Evolutionary conservation across 192 early-diverging fungal species (phyloP).

Genomic region (Chytriomyces sp.): DNA sequence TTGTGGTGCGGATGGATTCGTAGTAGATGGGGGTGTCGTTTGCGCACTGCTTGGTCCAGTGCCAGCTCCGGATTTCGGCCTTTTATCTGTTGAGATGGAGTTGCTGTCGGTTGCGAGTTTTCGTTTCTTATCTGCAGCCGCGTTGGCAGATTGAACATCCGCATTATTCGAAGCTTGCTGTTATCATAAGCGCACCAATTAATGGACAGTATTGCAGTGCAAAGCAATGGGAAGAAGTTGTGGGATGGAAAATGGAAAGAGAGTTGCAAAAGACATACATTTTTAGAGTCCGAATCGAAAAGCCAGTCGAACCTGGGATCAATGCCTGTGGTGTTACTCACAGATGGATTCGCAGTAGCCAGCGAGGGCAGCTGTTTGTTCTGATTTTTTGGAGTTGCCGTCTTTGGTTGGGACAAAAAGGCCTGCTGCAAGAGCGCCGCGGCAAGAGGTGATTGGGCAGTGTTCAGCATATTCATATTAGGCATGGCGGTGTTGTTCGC

Average conservation of each 20-base stretch:
- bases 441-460: background rate
- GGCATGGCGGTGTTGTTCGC: too few relatives aligned
- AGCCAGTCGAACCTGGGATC: slow-evolving; percentile 5
- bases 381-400: background rate
- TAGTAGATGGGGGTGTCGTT: too few relatives aligned
- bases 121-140: too few relatives aligned
- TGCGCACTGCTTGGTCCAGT: too few relatives aligned
- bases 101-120: too few relatives aligned
- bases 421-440: background rate
- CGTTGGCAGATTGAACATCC: background rate
- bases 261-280: background rate
- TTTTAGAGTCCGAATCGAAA: background rate
- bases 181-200: background rate
- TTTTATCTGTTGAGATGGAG: too few relatives aligned
- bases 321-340: background rate
- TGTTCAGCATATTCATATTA: too few relatives aligned
- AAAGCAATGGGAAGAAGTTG: background rate
- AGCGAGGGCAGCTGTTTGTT: background rate
- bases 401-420: background rate
- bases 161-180: background rate
- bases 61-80: too few relatives aligned
- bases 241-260: background rate
- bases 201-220: background rate
- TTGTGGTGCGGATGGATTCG: too few relatives aligned
- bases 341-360: background rate